These are phyloP conservation scores for Pleurozium schreberi DNA, from an alignment of 225 moss, liverwort and hornwort species.

Conservation along the genomic window DNA sequence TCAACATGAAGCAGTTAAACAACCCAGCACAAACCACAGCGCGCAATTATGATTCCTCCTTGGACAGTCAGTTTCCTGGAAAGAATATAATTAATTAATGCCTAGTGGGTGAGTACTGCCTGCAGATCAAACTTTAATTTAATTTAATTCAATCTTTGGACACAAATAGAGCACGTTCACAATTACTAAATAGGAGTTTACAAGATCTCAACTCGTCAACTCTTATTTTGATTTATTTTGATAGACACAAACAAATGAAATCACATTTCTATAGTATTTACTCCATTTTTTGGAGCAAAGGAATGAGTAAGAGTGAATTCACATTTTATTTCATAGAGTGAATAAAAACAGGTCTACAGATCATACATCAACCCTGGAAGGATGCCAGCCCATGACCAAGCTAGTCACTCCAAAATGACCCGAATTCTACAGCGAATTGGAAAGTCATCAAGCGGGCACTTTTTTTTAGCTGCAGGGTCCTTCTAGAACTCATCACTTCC, in stretches of 20 bases:
- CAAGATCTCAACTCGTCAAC: not conserved
- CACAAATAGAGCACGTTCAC: not conserved
- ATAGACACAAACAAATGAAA: too few relatives aligned
- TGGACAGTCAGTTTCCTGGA: not conserved
- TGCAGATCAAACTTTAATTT: not conserved
- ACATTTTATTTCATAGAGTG: not conserved
- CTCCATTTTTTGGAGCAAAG: not conserved
- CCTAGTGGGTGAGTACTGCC: not conserved
- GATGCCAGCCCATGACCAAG: too few relatives aligned
- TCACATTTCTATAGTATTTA: too few relatives aligned
- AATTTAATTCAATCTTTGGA: not conserved
- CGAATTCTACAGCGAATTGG: not conserved
- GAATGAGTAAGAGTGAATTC: not conserved
- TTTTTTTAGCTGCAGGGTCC: not conserved
- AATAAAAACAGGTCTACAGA: too few relatives aligned
- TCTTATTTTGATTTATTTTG: not conserved
- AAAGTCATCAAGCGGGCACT: not conserved
- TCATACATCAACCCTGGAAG: not conserved
- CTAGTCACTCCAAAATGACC: not conserved
- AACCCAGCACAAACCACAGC: not conserved
- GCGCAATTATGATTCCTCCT: not conserved
- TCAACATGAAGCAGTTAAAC: not conserved
- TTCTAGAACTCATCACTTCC: not conserved
- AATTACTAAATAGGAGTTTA: not conserved
- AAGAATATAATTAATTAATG: not conserved